Percentiles rank a stretch among this genome's conserved stretches.
Conservation (phyloP, 1,284 basidiomycete species). For the Chondrostereum purpureum region DNA sequence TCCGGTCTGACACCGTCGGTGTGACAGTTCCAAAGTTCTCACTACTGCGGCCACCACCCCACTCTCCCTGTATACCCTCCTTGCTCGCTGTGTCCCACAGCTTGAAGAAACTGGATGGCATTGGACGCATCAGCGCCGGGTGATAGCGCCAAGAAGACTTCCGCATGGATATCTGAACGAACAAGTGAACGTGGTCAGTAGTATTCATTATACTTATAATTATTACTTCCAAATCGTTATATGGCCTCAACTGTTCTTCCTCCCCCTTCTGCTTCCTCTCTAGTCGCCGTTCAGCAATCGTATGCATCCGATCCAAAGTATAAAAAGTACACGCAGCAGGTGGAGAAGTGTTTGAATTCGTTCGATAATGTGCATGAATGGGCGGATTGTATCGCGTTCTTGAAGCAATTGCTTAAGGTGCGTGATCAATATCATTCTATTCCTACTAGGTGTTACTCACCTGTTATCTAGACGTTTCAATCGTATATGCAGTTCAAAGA, state of each 20-base stretch:
- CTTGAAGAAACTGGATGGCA: not conserved
- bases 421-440: conserved; percentile 18
- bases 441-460: not conserved
- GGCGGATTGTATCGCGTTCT: conserved; percentile 98
- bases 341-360: conserved; percentile 87
- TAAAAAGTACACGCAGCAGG: conserved; percentile 88
- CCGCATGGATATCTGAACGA: conserved; percentile 30
- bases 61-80: not conserved
- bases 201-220: conserved; percentile 6
- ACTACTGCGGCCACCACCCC: not conserved
- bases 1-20: too few species aligned
- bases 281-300: conserved; percentile 40
- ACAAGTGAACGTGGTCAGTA: conserved; percentile 44
- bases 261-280: conserved; percentile 7
- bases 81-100: not conserved
- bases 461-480: conserved; percentile 71
- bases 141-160: conserved; percentile 24
- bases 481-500: conserved; percentile 88
- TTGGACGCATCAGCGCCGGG: conserved; percentile 11
- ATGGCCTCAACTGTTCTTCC: conserved; percentile 5
- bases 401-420: conserved; percentile 93
- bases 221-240: conserved; percentile 5
- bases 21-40: too few species aligned
- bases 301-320: conserved; percentile 86
- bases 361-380: conserved; percentile 98